Evolutionary conservation across 2,329 filamentous ascomycete genomes (phyloP), one percentile per base, ranked within the genome.

Genomic region (Coniochaeta sp.): DNA sequence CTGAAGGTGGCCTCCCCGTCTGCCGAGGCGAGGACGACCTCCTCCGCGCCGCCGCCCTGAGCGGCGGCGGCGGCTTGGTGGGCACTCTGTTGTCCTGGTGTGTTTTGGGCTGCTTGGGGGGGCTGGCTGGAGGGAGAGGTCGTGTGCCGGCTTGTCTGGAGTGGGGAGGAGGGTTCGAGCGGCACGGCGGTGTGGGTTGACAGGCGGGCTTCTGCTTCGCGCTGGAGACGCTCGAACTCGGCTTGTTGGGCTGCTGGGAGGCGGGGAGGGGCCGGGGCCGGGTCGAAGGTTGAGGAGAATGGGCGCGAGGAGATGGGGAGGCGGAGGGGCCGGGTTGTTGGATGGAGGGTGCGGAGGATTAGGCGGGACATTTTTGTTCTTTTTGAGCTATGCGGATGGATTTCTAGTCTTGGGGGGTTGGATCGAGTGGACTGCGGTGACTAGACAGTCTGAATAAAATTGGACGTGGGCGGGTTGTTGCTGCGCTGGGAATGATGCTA

Each of bases 221-320:
- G 85, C 71, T 97, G 92, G 4, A 98, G 88, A 47, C 87, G 83
- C 75, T 97, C 93, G 73, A 95, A 96, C 65, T 96, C 85, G 72
- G 92, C 90, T 78, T 97, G 93, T 67, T 96, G 88, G 73, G 90
- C 87, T 68, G 91, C 87, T 7, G 93, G 91, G 12, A 98, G 90
- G 57, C 91, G 89, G 0, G 91, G 93, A 17, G 95, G 95, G 8
- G 90, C 77, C 26, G 93, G 90, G 14, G 79, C 79, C 19, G 77
- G 69, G 59, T 75, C 72, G 74, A 81, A 83, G 64, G 76, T 65
- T 67, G 76, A 73, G 65, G 69, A 69, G 64, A 69, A 22, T 61
- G 64, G 57, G 59, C 60, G 54, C 50, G 26, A 14, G 61, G 43
- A 11, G 55, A 38, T 33, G 26, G 38, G 43, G 57, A 19, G 58